phyloP scores from a whole-genome alignment of 164 flowering plant genomes.

The Kingdonia uniflora region DNA sequence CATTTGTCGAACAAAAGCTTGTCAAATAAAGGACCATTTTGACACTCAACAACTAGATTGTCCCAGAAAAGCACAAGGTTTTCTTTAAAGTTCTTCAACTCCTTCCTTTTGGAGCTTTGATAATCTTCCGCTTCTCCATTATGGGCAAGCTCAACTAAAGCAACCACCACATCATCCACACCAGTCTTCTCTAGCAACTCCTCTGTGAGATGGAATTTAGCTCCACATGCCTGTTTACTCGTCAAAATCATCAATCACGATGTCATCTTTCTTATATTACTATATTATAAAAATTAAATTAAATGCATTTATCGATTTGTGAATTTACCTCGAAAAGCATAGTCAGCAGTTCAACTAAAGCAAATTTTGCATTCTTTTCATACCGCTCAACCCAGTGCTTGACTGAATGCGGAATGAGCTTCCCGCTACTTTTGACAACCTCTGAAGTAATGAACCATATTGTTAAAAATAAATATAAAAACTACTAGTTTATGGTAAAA shows the following conservation, averaged over 20 bases:
- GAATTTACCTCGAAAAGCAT: conserved; percentile 82
- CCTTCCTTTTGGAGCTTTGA: conserved; percentile 73
- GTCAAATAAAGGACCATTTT: conserved; percentile 86
- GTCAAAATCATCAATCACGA: conserved; percentile 8
- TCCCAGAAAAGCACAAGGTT: conserved; percentile 82
- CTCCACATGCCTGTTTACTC: conserved; percentile 76
- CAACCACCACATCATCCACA: conserved; percentile 92
- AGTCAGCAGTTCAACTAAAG: conserved; percentile 65
- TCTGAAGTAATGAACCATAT: conserved; percentile 29
- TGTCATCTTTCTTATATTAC: not conserved
- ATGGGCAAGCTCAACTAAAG: conserved; percentile 72
- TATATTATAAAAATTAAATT: not conserved
- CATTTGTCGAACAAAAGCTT: conserved; percentile 75
- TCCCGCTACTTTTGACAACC: conserved; percentile 66
- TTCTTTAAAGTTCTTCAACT: conserved; percentile 78
- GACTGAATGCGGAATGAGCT: conserved; percentile 53
- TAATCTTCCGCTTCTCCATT: conserved; percentile 88
- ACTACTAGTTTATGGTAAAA: too few species aligned
- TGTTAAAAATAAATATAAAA: too few species aligned
- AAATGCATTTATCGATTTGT: not conserved
- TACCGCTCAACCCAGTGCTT: conserved; percentile 81
- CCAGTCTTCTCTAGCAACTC: conserved; percentile 71
- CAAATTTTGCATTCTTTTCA: conserved; percentile 65
- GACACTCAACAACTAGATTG: conserved; percentile 72
- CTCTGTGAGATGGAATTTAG: conserved; percentile 45